Base-by-base conservation (phyloP, 352 stramenopile species). In the Phytopythium cucurbitacearum region DNA sequence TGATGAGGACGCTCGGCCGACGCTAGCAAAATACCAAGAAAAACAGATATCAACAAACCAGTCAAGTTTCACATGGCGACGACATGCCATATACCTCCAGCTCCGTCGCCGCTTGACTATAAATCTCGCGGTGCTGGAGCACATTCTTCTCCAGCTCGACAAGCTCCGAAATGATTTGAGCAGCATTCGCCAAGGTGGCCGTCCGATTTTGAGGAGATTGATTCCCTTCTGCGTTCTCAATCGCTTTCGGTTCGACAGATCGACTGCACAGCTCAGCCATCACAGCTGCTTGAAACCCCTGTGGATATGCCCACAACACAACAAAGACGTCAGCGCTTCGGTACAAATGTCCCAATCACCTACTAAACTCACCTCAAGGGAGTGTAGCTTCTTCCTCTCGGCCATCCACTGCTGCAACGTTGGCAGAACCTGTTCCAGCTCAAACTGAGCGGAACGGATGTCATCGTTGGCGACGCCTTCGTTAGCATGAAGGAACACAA, bases 111-210 rank as follows among this genome's bases (percentile, higher is more conserved):
- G 85, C 86, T 47, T 86, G 71, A 2, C 53, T 80, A 55, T 94
- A 94, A 21, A 91, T 90, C 51, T 94, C 76, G 28, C 74, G 70
- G 51, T 89, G 71, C 38, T 92, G 72, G 10, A 95, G 62, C 33
- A 96, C 78, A 28, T 76, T 80, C 57, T 85, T 90, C 54, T 96
- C 86, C 6, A 96, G 71, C 3, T 91, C 82, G 12, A 96, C 80
- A 0, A 96, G 60, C 40, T 95, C 87, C 1, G 72, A 65, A 5
- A 96, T 68, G 8, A 81, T 81, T 38, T 81, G 60, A n/a, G 94
- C 63, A 5, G 78, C 81, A 37, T 82, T 79, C 41, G 76, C 67
- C 3, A 90, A 41, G 15, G 52, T 88, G 1, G 69, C 71, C 33
- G 75, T 54, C 13, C 67, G 58, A 32, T 51, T 65, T 35, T 40